These are phyloP conservation scores for Zygosaccharomyces bailii DNA, from an alignment of 805 yeast genomes.

Conservation along the genomic window DNA sequence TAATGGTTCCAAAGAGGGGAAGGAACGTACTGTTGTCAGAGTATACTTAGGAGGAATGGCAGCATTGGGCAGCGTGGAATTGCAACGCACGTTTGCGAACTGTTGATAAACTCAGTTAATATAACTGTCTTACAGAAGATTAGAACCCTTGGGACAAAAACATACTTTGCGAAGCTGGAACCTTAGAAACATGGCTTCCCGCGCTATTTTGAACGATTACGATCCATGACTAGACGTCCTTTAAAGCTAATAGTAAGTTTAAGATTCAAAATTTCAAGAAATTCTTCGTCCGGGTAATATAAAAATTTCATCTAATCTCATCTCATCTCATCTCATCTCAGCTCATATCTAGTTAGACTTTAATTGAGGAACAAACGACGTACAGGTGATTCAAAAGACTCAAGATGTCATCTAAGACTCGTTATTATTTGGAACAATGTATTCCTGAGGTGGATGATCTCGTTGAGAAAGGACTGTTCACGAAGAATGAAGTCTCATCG, in stretches of 20 bases:
- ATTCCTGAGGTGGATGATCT: slow-evolving; percentile 93
- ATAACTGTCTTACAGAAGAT: not conserved
- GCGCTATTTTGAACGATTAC: not conserved
- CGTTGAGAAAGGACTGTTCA: slow-evolving; percentile 74
- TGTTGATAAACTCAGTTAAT: not conserved
- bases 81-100: slow-evolving; percentile 4
- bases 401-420: slow-evolving; percentile 51
- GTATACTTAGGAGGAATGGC: slow-evolving; percentile 63
- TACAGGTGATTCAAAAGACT: not conserved
- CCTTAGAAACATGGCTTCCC: slow-evolving; percentile 1
- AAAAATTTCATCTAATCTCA: slow-evolving; percentile 24
- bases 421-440: slow-evolving; percentile 60
- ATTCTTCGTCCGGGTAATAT: slow-evolving; percentile 9
- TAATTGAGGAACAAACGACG: not conserved
- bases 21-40: slow-evolving; percentile 70
- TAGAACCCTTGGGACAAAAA: not conserved
- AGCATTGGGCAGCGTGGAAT: slow-evolving; percentile 27
- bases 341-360: not conserved
- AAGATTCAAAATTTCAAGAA: slow-evolving; percentile 2
- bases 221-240: not conserved
- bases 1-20: slow-evolving; percentile 89
- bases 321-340: slow-evolving; percentile 15
- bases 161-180: slow-evolving; percentile 2
- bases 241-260: not conserved
- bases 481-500: slow-evolving; percentile 72